These are phyloP conservation scores for Ormosia semicastrata DNA, from an alignment of 306 rosid species.

Conservation along the genomic window DNA sequence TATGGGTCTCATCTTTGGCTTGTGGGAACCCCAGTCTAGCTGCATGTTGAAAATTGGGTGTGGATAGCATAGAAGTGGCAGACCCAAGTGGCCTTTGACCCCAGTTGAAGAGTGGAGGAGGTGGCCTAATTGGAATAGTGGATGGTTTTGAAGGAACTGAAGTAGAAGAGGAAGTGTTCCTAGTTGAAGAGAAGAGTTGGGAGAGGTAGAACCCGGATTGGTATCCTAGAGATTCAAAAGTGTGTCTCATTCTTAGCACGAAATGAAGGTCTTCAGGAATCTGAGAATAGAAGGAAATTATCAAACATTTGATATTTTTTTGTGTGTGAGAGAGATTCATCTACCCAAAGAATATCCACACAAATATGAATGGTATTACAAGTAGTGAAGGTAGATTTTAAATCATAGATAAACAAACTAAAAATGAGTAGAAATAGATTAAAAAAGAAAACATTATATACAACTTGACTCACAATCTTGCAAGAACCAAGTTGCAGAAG, in stretches of 20 bases:
- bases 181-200: constrained; percentile 86
- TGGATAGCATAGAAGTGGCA: constrained; percentile 62
- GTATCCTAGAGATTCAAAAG: constrained; percentile 95
- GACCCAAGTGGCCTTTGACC: constrained; percentile 72
- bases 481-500: constrained; percentile 99
- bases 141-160: constrained; percentile 70
- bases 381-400: background rate
- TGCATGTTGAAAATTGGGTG: constrained; percentile 69
- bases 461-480: constrained; percentile 77
- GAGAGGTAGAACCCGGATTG: constrained; percentile 94
- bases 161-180: constrained; percentile 67
- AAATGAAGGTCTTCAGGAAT: constrained; percentile 96
- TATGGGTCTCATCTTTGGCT: constrained; percentile 69
- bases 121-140: constrained; percentile 65
- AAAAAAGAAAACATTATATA: background rate
- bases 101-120: constrained; percentile 83
- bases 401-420: background rate
- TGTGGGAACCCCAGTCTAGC: constrained; percentile 62
- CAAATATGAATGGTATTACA: background rate
- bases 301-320: constrained; percentile 9
- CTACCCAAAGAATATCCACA: background rate
- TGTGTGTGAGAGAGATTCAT: background rate
- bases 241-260: constrained; percentile 98
- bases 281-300: constrained; percentile 41
- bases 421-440: background rate